Base-by-base conservation (phyloP, 2,329 filamentous ascomycete genomes). In the Sclerotinia subarctica region DNA sequence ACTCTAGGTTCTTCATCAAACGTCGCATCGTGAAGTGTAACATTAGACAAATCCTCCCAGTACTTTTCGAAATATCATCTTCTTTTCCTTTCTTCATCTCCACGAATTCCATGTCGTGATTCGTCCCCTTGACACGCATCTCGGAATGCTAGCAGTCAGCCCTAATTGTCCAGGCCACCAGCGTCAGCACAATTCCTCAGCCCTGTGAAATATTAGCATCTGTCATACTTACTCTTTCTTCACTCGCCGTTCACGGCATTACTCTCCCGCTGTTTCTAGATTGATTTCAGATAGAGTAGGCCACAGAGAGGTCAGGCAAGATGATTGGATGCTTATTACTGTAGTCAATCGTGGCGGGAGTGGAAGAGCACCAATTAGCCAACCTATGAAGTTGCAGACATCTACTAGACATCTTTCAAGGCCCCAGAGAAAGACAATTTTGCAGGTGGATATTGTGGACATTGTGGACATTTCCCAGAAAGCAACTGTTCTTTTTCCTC, bases 101-200 rank as follows among this genome's bases (percentile, higher is more conserved):
- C 51, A 26, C 46, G 29, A 51, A 51, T 21, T 10, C n/a, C 44
- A 38, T 38, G 5, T 15, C n/a, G 21, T 35, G 59, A 62, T 51
- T 51, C 32, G 59, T 38, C n/a, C n/a, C n/a, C 51, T 62, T 29
- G 10, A 49, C 42, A 58, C 56, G 35, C 52, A 29, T 51, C 17
- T 63, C 32, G 11, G 7, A 19, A 29, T 66, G 53, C 35, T 52
- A 32, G 62, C 68, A 52, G 66, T 71, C 70, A 71, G 70, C 70
- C 70, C 68, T 71, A 71, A 69, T 69, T 38, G 17, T 47, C 19
- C 42, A 44, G 47, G 8, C 35, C 51, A 32, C 46, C 49, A 64
- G 49, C 24, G 44, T 59, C 64, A 59, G 53, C 53, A 58, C 38
- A 51, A 51, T 21, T 60, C 24, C 38, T 66, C 64, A 66, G 64